phyloP scores from a whole-genome alignment of 75 land plant genomes.

The Pinus tabuliformis region DNA sequence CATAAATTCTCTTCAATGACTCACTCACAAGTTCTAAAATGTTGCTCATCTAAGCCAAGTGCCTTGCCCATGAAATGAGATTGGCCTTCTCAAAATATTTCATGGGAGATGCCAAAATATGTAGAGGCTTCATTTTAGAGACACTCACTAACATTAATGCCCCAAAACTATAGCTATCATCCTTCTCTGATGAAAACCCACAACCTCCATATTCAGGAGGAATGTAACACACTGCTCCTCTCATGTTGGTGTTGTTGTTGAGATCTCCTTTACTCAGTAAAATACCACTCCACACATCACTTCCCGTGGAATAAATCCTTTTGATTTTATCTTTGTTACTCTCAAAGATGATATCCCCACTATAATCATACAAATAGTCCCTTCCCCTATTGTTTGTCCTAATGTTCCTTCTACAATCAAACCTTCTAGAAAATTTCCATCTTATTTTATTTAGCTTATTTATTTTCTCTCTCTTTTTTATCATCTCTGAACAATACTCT shows the following conservation, averaged over 20 bases:
- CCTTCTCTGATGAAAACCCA: conserved; percentile 70
- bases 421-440: conserved; percentile 2
- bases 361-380: not conserved
- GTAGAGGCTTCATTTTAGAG: conserved; percentile 74
- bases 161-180: conserved; percentile 81
- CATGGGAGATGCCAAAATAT: conserved; percentile 71
- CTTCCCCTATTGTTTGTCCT: not conserved
- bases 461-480: conserved; percentile 34
- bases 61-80: conserved; percentile 74
- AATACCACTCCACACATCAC: conserved; percentile 67
- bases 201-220: conserved; percentile 75
- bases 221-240: conserved; percentile 82
- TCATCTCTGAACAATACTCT: conserved; percentile 64
- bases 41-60: conserved; percentile 60
- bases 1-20: conserved; percentile 38
- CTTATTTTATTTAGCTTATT: conserved; percentile 13
- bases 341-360: conserved; percentile 24
- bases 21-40: conserved; percentile 69
- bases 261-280: conserved; percentile 63
- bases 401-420: conserved; percentile 3
- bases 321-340: conserved; percentile 42
- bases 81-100: conserved; percentile 85
- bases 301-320: conserved; percentile 22
- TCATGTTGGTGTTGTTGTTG: conserved; percentile 87
- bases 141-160: conserved; percentile 72